These are phyloP conservation scores for Oryza coarctata DNA, from an alignment of 176 grass and related monocot species.

Conservation along the genomic window DNA sequence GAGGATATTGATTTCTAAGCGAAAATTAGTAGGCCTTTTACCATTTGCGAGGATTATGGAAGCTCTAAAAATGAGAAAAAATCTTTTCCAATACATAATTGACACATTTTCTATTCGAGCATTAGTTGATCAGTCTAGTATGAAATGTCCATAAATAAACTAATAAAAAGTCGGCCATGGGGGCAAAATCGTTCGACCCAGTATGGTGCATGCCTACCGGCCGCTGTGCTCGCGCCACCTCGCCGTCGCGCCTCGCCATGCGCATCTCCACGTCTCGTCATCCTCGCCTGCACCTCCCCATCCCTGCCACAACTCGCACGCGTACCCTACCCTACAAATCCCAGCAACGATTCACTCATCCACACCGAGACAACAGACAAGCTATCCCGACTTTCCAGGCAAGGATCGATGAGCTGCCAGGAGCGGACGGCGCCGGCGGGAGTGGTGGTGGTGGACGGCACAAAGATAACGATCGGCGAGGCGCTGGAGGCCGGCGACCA, in stretches of 20 bases:
- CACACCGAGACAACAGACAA: no score
- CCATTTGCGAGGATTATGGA: background rate
- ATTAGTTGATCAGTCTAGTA: background rate
- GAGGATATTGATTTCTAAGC: no score
- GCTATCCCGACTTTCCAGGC: no score
- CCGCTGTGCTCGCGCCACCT: background rate
- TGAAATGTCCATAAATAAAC: no score
- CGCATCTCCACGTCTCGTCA: background rate
- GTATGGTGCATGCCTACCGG: background rate
- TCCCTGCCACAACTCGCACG: background rate
- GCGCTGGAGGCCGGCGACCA: conserved; percentile 47
- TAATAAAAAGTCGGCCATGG: background rate
- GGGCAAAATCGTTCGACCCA: background rate
- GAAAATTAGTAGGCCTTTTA: no score
- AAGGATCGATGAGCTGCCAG: background rate
- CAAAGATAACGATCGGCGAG: conserved; percentile 54
- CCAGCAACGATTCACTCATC: no score
- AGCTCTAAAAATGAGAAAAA: no score
- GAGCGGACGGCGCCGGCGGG: background rate
- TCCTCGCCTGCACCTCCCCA: no score
- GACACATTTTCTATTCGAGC: no score
- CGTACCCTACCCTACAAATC: background rate
- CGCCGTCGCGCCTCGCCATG: background rate
- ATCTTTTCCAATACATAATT: background rate
- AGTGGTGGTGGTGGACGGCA: background rate